A percentile compares a stretch with the other conserved stretches of the same genome.
Evolutionary conservation across 345 rosid genomes (phyloP).

Genomic region (Syzygium aqueum): DNA sequence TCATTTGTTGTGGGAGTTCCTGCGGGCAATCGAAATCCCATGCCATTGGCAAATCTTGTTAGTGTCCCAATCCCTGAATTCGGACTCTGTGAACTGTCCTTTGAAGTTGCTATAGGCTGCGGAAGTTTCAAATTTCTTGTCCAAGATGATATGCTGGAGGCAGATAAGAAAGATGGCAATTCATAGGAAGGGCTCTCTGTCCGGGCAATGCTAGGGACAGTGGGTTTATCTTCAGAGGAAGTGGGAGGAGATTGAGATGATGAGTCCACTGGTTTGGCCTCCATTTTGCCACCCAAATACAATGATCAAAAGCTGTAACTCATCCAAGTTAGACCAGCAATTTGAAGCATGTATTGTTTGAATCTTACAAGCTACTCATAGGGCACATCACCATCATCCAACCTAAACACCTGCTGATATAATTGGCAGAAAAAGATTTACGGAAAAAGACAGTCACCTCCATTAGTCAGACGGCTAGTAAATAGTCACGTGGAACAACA

Average conservation of each 20-base stretch:
- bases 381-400: neutral
- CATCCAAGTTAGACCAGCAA: neutral
- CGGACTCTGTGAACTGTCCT: conserved; percentile 30
- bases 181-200: neutral
- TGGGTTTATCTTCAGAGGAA: conserved; percentile 6
- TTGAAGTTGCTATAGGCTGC: conserved; percentile 25
- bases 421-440: neutral
- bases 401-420: neutral
- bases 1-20: conserved; percentile 28
- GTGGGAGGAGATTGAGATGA: conserved; percentile 22
- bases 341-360: neutral
- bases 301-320: neutral
- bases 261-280: conserved; percentile 25
- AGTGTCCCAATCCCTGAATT: conserved; percentile 50
- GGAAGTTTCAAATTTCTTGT: conserved; percentile 62
- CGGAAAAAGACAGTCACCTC: neutral
- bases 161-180: conserved; percentile 27
- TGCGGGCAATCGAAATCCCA: conserved; percentile 52
- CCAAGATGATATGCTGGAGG: conserved; percentile 64
- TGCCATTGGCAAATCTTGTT: conserved; percentile 65
- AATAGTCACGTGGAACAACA: neutral
- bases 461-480: neutral
- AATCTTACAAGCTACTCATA: neutral
- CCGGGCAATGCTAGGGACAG: neutral
- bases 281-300: conserved; percentile 24